Evolutionary conservation across 495 filamentous ascomycete genomes (phyloP).

Genomic region (Podospora comata): DNA sequence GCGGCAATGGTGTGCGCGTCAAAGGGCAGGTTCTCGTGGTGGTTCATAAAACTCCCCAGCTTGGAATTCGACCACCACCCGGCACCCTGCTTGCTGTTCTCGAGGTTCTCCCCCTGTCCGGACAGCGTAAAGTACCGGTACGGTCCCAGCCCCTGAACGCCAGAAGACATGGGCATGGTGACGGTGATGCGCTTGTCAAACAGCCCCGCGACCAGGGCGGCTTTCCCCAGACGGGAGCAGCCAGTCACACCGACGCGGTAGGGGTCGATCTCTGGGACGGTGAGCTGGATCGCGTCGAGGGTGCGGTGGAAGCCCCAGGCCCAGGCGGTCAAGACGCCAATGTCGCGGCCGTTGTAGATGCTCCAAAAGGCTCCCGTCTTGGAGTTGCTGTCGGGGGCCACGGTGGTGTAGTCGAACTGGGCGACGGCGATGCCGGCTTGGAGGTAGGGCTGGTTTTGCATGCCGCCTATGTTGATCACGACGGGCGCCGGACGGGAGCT

Average conservation of each 20-base stretch:
- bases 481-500: slow-evolving; percentile 43
- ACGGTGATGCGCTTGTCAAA: slow-evolving; percentile 53
- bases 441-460: slow-evolving; percentile 50
- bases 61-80: slow-evolving; percentile 51
- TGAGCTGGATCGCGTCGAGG: slow-evolving; percentile 50
- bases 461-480: slow-evolving; percentile 55
- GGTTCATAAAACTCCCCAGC: slow-evolving; percentile 49
- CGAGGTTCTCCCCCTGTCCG: slow-evolving; percentile 53
- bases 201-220: slow-evolving; percentile 49
- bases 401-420: slow-evolving; percentile 49
- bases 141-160: slow-evolving; percentile 51
- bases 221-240: slow-evolving; percentile 52
- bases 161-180: slow-evolving; percentile 55
- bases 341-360: slow-evolving; percentile 51
- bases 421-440: slow-evolving; percentile 50
- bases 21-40: slow-evolving; percentile 48
- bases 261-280: slow-evolving; percentile 48
- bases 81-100: slow-evolving; percentile 54
- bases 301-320: slow-evolving; percentile 54
- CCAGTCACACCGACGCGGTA: slow-evolving; percentile 50
- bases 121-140: slow-evolving; percentile 51
- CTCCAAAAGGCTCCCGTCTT: slow-evolving; percentile 54
- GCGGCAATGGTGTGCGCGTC: slow-evolving; percentile 55
- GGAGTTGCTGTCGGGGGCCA: slow-evolving; percentile 49
- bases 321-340: slow-evolving; percentile 52